Conservation (phyloP, 192 early-diverging fungal genomes). For the Lobosporangium transversale region DNA sequence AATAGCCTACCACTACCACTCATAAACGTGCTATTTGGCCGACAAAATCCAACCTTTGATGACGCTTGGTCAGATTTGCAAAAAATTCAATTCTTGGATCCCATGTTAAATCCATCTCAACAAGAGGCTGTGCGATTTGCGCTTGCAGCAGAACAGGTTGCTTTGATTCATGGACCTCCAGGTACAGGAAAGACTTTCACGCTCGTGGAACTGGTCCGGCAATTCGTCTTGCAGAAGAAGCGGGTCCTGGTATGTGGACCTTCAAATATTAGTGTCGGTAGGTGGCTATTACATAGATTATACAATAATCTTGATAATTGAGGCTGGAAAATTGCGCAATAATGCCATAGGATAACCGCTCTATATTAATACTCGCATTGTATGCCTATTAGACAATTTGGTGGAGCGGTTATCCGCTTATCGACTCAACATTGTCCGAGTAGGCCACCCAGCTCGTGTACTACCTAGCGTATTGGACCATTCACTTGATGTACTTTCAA, state of each 20-base stretch:
- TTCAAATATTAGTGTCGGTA: slow-evolving; percentile 87
- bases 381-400: slow-evolving; percentile 90
- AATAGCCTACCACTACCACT: slow-evolving; percentile 28
- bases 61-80: slow-evolving; percentile 22
- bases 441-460: slow-evolving; percentile 89
- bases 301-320: background rate
- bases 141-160: slow-evolving; percentile 68
- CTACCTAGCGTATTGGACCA: slow-evolving; percentile 72
- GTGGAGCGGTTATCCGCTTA: slow-evolving; percentile 78
- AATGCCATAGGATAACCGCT: no score
- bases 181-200: slow-evolving; percentile 93
- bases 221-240: slow-evolving; percentile 66
- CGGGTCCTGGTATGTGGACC: slow-evolving; percentile 89
- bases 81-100: slow-evolving; percentile 64
- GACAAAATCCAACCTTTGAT: slow-evolving; percentile 39
- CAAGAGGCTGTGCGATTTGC: slow-evolving; percentile 73
- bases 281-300: no score
- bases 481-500: slow-evolving; percentile 75
- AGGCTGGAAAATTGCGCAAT: no score
- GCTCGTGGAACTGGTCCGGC: slow-evolving; percentile 85
- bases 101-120: slow-evolving; percentile 75
- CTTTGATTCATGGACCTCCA: slow-evolving; percentile 89
- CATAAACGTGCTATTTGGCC: slow-evolving; percentile 60
- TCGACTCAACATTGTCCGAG: slow-evolving; percentile 73
- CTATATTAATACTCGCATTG: no score